phyloP scores from a whole-genome alignment of 768 basidiomycete species.

The Auricularia cornea region DNA sequence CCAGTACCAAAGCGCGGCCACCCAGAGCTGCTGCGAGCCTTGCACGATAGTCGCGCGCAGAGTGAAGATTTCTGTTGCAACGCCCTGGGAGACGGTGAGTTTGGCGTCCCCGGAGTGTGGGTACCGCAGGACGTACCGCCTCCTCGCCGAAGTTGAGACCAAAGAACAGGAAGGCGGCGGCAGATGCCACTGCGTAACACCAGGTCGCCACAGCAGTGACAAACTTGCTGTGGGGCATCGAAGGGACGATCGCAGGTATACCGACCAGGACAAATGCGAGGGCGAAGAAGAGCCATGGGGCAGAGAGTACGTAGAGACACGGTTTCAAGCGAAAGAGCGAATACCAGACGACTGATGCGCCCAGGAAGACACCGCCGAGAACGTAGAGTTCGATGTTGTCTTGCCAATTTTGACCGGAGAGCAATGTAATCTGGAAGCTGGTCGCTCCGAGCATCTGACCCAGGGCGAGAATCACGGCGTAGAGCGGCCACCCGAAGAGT shows the following conservation, averaged over 20 bases:
- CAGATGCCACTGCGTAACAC: conserved; percentile 88
- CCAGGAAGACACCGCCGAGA: conserved; percentile 81
- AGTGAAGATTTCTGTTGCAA: conserved; percentile 92
- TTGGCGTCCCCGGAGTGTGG: conserved; percentile 1
- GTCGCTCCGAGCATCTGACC: conserved; percentile 85
- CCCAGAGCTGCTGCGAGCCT: conserved; percentile 93
- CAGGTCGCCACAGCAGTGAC: conserved; percentile 77
- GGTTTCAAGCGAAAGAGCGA: conserved; percentile 80
- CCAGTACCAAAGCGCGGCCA: conserved; percentile 95
- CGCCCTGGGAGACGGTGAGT: conserved; percentile 44
- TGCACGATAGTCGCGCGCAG: conserved; percentile 87
- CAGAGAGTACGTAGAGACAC: conserved; percentile 75
- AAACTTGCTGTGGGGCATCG: conserved; percentile 55
- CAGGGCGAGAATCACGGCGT: conserved; percentile 78
- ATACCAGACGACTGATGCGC: conserved; percentile 83
- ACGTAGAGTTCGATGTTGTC: conserved; percentile 79
- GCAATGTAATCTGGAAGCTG: conserved; percentile 89
- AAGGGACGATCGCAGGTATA: conserved; percentile 62
- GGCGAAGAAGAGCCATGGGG: conserved; percentile 88
- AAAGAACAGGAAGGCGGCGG: conserved; percentile 88
- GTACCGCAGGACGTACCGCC: conserved; percentile 45
- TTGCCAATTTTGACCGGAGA: conserved; percentile 81
- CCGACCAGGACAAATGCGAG: conserved; percentile 89
- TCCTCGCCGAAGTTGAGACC: conserved; percentile 97
- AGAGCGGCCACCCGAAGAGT: conserved; percentile 81